phyloP scores from a whole-genome alignment of 2,329 filamentous ascomycete species.

The Penicillium sp. region DNA sequence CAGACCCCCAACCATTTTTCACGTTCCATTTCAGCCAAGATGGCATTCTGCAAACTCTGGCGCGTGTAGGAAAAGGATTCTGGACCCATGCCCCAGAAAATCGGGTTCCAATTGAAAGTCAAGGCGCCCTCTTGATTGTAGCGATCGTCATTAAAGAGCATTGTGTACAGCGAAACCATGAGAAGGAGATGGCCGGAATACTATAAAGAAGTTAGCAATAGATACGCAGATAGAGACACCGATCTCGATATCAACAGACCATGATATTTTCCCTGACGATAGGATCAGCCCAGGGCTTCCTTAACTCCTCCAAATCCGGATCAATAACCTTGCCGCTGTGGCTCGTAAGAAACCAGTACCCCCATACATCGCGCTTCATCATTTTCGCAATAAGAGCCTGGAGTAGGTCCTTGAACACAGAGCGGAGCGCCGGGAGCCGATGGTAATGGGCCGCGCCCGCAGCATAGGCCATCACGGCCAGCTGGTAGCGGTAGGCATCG shows the following conservation, averaged over 20 bases:
- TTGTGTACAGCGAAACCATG: constrained; percentile 48
- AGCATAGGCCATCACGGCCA: constrained; percentile 49
- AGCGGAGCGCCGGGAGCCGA: constrained; percentile 42
- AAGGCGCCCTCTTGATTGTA: constrained; percentile 41
- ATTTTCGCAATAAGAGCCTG: constrained; percentile 47
- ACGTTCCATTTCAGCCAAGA: constrained; percentile 45
- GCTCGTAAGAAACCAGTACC: constrained; percentile 49
- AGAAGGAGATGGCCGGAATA: constrained; percentile 48
- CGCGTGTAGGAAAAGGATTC: constrained; percentile 43
- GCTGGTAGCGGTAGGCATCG: constrained; percentile 41
- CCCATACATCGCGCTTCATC: constrained; percentile 49
- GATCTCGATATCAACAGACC: too few relatives aligned
- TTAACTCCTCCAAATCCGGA: constrained; percentile 44
- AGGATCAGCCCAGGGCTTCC: constrained; percentile 51
- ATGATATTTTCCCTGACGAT: constrained; percentile 50
- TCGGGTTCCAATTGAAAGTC: constrained; percentile 45
- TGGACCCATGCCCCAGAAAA: constrained; percentile 45
- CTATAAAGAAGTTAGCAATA: background rate
- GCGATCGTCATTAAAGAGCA: constrained; percentile 50
- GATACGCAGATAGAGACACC: too few relatives aligned
- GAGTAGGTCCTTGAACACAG: constrained; percentile 41
- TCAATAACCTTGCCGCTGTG: constrained; percentile 41
- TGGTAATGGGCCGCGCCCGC: constrained; percentile 46
- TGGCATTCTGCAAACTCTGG: constrained; percentile 39
- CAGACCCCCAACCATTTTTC: constrained; percentile 49